Base-by-base conservation (phyloP, 2,329 filamentous ascomycete species). In the Chaetomiaceae sp. region DNA sequence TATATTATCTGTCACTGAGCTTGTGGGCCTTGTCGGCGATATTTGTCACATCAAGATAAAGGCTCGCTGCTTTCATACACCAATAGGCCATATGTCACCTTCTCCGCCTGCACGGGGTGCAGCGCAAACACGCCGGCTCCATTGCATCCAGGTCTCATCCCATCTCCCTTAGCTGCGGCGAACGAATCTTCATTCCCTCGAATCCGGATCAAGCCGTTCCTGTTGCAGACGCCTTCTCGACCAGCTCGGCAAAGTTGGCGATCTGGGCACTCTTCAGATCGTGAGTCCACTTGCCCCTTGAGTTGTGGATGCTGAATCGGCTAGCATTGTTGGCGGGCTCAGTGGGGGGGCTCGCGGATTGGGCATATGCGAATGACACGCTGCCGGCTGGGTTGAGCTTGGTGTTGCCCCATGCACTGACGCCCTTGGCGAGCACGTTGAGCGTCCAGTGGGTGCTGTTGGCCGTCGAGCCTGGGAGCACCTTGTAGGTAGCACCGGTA, bases 381-480 rank as follows among this genome's bases (percentile, higher is more conserved):
- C 51, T 59, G 57, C 60, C 52, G 5, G 60, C 49, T 2, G 66
- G 65, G 54, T 67, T 54, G 14, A 67, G 49, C 56, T 48, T 62
- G 56, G 58, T 65, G 56, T 29, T 60, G 4, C 61, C 51, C 67
- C 67, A 73, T 1, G 61, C 55, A 53, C 68, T 73, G 57, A 70
- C 70, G 32, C 71, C 71, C 50, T 66, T 64, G 63, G 69, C 71
- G 16, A 73, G 62, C 13, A 65, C 66, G 20, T 64, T 71, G 50
- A 72, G 55, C 2, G 66, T 67, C 71, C 71, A 74, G 63, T 74
- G 71, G 10, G 71, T 73, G 30, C 58, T 63, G 55, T 74, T 73
- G 54, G 64, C 58, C 1, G 56, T 60, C 1, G 69, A 68, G 5
- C 67, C 66, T 6, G 66, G 62, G 20, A 73, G 65, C 6, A 67